phyloP scores from a whole-genome alignment of 2,329 filamentous ascomycete species.

The Sporothrix dimorphospora region DNA sequence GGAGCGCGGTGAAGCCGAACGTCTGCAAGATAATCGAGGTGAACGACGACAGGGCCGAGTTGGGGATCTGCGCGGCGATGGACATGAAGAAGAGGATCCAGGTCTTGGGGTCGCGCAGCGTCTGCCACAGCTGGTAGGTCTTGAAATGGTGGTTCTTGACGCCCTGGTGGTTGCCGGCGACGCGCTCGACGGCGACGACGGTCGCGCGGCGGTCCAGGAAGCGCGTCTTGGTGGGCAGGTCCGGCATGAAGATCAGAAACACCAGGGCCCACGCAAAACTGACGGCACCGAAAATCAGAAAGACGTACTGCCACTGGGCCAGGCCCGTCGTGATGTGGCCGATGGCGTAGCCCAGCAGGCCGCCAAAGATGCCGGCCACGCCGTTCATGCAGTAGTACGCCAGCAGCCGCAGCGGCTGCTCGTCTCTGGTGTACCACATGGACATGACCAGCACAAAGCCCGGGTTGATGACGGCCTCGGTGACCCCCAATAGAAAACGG shows the following conservation, averaged over 20 bases:
- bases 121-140: conserved; percentile 58
- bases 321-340: conserved; percentile 37
- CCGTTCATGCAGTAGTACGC: conserved; percentile 64
- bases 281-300: conserved; percentile 56
- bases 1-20: conserved; percentile 40
- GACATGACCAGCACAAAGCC: conserved; percentile 65
- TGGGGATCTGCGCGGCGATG: conserved; percentile 34
- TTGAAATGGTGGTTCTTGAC: conserved; percentile 61
- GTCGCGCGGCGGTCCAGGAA: conserved; percentile 56
- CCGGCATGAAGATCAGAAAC: conserved; percentile 53
- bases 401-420: conserved; percentile 57
- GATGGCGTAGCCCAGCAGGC: conserved; percentile 34
- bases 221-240: conserved; percentile 58
- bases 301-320: conserved; percentile 42
- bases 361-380: conserved; percentile 43
- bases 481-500: conserved; percentile 64
- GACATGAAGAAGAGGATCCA: conserved; percentile 56
- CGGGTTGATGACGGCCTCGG: conserved; percentile 56
- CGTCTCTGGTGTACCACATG: conserved; percentile 40
- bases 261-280: conserved; percentile 52
- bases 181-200: conserved; percentile 56
- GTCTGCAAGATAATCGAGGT: conserved; percentile 41
- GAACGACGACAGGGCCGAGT: conserved; percentile 46
- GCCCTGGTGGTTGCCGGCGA: conserved; percentile 61
- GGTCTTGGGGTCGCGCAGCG: conserved; percentile 60